A percentile compares a stretch with the other conserved stretches of the same genome.
phyloP scores from a whole-genome alignment of 1,284 basidiomycete genomes.

The Rhodotorula sp. region DNA sequence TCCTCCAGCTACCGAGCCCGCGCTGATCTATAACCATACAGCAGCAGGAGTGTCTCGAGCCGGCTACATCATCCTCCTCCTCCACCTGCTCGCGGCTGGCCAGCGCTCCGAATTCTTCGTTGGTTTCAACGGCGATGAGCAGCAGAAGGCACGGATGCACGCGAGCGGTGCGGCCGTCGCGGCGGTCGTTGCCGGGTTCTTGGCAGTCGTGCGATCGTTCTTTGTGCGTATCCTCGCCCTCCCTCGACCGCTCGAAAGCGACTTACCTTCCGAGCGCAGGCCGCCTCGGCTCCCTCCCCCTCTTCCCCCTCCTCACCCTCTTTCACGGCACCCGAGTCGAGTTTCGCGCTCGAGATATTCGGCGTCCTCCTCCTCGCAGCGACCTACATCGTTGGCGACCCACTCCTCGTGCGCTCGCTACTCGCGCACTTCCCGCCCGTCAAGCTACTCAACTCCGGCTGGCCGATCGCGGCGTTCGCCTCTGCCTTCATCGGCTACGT shows the following conservation, averaged over 20 bases:
- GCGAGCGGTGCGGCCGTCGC: conserved; percentile 17
- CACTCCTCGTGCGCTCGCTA: conserved; percentile 35
- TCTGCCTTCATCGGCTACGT: conserved; percentile 39
- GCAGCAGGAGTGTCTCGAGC: background rate
- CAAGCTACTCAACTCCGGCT: conserved; percentile 27
- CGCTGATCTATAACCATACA: too few species aligned
- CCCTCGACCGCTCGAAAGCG: too few species aligned
- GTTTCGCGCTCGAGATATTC: background rate
- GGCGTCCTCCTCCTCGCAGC: background rate
- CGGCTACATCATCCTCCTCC: conserved; percentile 37
- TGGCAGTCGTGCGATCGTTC: background rate
- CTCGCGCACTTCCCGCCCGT: conserved; percentile 35
- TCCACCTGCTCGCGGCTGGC: conserved; percentile 37
- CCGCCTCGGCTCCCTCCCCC: background rate
- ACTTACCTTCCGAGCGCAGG: background rate
- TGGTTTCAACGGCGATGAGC: conserved; percentile 17
- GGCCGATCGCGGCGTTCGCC: conserved; percentile 33
- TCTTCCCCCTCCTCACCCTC: background rate
- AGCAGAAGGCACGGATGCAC: conserved; percentile 20
- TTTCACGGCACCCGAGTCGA: background rate
- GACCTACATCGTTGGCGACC: conserved; percentile 39
- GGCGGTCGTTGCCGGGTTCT: background rate
- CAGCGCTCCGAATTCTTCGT: conserved; percentile 36
- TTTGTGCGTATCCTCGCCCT: conserved; percentile 12
- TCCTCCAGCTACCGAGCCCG: too few species aligned